These are phyloP conservation scores for Nicotiana tabacum DNA, from an alignment of 257 asterid genomes.

Conservation along the genomic window DNA sequence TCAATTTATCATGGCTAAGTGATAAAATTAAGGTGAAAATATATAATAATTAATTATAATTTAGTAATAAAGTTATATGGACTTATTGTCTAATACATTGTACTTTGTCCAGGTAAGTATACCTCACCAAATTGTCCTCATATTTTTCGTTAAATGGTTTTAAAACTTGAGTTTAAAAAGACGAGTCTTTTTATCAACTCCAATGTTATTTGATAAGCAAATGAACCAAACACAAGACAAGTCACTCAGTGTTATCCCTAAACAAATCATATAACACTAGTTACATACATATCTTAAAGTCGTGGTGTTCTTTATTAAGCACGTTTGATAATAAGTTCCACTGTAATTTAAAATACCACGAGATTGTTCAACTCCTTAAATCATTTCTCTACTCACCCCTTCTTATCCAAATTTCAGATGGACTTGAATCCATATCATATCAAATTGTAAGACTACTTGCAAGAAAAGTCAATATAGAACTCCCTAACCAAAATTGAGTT, in stretches of 20 bases:
- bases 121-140: neutral
- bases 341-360: too few species aligned
- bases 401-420: neutral
- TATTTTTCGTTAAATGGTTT: neutral
- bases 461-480: neutral
- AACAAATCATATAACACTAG: neutral
- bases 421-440: neutral
- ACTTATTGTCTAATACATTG: too few species aligned
- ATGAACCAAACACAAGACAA: neutral
- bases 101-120: neutral
- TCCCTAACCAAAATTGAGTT: neutral
- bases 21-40: neutral
- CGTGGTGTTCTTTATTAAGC: neutral
- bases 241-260: neutral
- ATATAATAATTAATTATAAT: neutral
- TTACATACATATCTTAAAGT: neutral
- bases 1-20: neutral
- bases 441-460: neutral
- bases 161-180: neutral
- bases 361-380: too few species aligned
- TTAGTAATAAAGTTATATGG: too few species aligned
- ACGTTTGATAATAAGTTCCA: neutral
- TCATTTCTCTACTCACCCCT: neutral
- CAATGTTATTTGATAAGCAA: neutral
- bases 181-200: neutral